Percentiles rank a stretch among this genome's conserved stretches.
phyloP scores from a whole-genome alignment of 805 yeast genomes.

The Kodamaea fukazawae region DNA sequence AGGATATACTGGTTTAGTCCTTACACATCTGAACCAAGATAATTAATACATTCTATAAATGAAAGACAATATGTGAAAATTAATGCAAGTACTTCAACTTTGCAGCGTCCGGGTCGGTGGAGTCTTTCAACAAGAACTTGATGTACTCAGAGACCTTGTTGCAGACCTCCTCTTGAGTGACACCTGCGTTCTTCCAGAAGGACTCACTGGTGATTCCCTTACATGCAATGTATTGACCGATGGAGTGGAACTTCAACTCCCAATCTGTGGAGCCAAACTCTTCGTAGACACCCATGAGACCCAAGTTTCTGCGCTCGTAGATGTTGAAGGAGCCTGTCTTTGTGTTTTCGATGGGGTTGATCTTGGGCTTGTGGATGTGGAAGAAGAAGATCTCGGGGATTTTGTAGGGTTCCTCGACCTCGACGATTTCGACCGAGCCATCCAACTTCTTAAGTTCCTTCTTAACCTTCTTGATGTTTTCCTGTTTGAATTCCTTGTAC shows the following conservation, averaged over 20 bases:
- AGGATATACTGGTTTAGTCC: too few species aligned
- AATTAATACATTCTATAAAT: constrained; percentile 1
- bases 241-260: constrained; percentile 23
- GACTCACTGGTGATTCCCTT: constrained; percentile 18
- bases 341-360: constrained; percentile 16
- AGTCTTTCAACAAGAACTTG: constrained; percentile 21
- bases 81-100: constrained; percentile 7
- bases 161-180: constrained; percentile 20
- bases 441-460: constrained; percentile 5
- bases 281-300: constrained; percentile 15
- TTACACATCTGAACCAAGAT: too few species aligned
- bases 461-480: constrained; percentile 1
- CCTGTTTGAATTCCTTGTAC: constrained; percentile 12
- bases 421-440: background rate
- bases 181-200: constrained; percentile 19
- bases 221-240: constrained; percentile 26
- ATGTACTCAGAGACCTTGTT: constrained; percentile 20
- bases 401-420: constrained; percentile 8
- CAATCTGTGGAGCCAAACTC: constrained; percentile 21
- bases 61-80: background rate
- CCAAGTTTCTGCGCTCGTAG: constrained; percentile 20
- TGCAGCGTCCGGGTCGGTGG: constrained; percentile 12
- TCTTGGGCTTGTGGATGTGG: constrained; percentile 23
- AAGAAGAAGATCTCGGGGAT: constrained; percentile 19
- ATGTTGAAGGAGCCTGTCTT: constrained; percentile 11